Evolutionary conservation across 208 protist genomes (phyloP).

Genomic region (Endotrypanum monterogeii): DNA sequence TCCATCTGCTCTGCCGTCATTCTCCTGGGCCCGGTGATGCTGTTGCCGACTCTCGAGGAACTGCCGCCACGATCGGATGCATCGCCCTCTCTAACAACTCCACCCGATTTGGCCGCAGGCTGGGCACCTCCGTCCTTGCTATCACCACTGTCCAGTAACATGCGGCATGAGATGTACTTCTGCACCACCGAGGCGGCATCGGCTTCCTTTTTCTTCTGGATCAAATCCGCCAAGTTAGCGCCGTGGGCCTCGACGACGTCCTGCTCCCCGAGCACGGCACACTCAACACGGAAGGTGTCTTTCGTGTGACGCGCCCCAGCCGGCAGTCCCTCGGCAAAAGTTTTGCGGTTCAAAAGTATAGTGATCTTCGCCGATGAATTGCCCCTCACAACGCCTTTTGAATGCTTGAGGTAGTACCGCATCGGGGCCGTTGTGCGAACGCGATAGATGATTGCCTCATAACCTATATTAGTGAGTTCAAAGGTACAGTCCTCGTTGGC

Average conservation of each 20-base stretch:
- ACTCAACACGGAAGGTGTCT: slow-evolving; percentile 84
- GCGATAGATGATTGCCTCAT: slow-evolving; percentile 73
- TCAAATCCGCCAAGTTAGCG: slow-evolving; percentile 63
- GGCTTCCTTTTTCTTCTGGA: slow-evolving; percentile 65
- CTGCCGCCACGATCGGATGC: slow-evolving; percentile 3
- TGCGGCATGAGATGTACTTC: slow-evolving; percentile 51
- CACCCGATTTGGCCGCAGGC: background rate
- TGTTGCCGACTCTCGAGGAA: slow-evolving; percentile 1
- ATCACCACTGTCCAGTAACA: slow-evolving; percentile 35
- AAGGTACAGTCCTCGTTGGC: slow-evolving; percentile 72
- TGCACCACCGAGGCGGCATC: slow-evolving; percentile 44
- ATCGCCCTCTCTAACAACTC: background rate
- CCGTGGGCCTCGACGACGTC: slow-evolving; percentile 65
- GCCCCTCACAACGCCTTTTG: slow-evolving; percentile 72
- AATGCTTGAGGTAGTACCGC: slow-evolving; percentile 76
- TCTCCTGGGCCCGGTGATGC: slow-evolving; percentile 3
- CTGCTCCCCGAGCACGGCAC: slow-evolving; percentile 45
- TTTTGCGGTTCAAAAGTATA: slow-evolving; percentile 61
- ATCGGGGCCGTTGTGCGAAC: slow-evolving; percentile 68
- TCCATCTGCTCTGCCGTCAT: slow-evolving; percentile 34
- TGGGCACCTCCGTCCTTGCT: slow-evolving; percentile 7
- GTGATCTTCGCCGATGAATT: slow-evolving; percentile 60
- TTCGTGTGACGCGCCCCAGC: slow-evolving; percentile 28
- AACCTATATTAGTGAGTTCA: slow-evolving; percentile 78
- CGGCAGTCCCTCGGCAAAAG: slow-evolving; percentile 22